Evolutionary conservation across 495 filamentous ascomycete genomes (phyloP), one percentile per base, ranked within the genome.

Genomic region (Aspergillus biplanus): DNA sequence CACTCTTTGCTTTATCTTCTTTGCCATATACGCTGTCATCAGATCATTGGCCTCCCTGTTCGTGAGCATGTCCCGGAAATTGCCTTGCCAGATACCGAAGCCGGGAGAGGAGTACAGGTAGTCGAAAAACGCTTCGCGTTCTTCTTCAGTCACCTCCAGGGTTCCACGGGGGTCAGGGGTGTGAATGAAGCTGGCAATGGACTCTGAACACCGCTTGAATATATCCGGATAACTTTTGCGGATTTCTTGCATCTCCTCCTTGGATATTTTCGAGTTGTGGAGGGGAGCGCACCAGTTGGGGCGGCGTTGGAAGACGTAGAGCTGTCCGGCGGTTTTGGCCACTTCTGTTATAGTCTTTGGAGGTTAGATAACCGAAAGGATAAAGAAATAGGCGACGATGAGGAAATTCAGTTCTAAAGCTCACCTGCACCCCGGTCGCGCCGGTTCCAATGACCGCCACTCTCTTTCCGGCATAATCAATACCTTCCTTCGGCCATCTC

Each of bases 401-500:
- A n/a, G n/a, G n/a, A n/a, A n/a, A n/a, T n/a, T n/a, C n/a, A n/a
- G n/a, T n/a, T n/a, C n/a, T n/a, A n/a, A n/a, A n/a, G n/a, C n/a
- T n/a, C n/a, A n/a, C n/a, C n/a, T n/a, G 86, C 6, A 87, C 78
- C 13, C 82, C 86, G 21, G 86, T 89, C 6, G 87, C 87, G 0
- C 83, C 84, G 4, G 84, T 87, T 2, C 85, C 86, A 31, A 89
- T 79, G 9, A 86, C 75, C 9, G 76, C 81, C 33, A 78, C 69
- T 8, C 73, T 69, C 70, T 85, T 84, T 54, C 78, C 73, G 33
- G 68, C 69, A 27, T 82, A 65, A 58, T 81, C 69, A 21, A 81
- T 69, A 16, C 70, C 66, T 6, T 76, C 64, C 18, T 79, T 70
- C 0, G 83, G 84, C 85, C 84, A 86, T 61, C 79, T 76, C 1